Percentiles rank a stretch among this genome's conserved stretches.
phyloP scores from a whole-genome alignment of 495 filamentous ascomycete genomes.

The Daldinia caldariorum region DNA sequence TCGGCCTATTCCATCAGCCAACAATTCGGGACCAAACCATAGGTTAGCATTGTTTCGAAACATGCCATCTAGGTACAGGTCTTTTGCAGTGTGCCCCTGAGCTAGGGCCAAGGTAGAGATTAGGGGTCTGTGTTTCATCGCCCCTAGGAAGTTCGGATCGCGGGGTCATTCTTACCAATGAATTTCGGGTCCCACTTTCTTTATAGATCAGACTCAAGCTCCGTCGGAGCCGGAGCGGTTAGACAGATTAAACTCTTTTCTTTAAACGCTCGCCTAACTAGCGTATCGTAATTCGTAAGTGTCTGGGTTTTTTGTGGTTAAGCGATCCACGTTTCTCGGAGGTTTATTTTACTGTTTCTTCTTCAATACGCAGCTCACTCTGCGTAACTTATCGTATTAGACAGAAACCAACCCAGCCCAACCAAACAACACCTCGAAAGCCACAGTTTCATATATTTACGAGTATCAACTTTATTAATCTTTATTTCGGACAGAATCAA shows the following conservation, averaged over 20 bases:
- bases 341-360: not conserved
- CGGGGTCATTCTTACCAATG: conserved; percentile 18
- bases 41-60: conserved; percentile 27
- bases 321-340: not conserved
- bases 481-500: not conserved
- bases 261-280: not conserved
- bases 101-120: not conserved
- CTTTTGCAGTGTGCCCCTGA: conserved; percentile 14
- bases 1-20: conserved; percentile 1
- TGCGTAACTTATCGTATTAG: no score
- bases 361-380: not conserved
- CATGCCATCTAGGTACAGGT: conserved; percentile 1
- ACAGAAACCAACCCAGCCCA: no score
- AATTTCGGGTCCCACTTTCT: conserved; percentile 26
- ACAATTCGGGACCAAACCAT: conserved; percentile 19
- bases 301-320: not conserved
- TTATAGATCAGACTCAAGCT: conserved; percentile 18
- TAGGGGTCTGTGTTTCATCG: conserved; percentile 38
- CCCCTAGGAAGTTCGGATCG: conserved; percentile 25
- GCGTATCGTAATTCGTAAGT: no score
- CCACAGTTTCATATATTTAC: not conserved
- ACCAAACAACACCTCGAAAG: not conserved
- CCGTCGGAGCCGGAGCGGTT: conserved; percentile 26
- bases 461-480: not conserved
- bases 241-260: conserved; percentile 21